Evolutionary conservation across 345 rosid species (phyloP).

Genomic region (Abelmoschus esculentus): DNA sequence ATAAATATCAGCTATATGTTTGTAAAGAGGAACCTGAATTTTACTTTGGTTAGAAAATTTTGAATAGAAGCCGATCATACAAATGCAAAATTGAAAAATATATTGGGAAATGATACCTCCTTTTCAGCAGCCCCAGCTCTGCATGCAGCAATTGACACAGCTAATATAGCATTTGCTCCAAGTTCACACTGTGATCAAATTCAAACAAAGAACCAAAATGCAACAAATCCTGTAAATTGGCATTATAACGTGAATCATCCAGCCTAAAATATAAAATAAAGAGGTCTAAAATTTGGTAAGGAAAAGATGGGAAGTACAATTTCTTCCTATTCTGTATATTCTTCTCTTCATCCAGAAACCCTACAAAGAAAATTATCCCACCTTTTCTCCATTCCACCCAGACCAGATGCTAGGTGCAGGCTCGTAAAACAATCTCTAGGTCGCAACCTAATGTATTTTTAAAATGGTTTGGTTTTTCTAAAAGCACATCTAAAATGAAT

Average conservation of each 20-base stretch:
- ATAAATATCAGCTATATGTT: constrained; percentile 79
- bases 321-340: not conserved
- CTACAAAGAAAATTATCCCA: not conserved
- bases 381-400: not conserved
- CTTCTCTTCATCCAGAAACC: not conserved
- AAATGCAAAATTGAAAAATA: not conserved
- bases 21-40: constrained; percentile 81
- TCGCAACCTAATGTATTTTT: not conserved
- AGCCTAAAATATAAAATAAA: not conserved
- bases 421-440: constrained; percentile 4
- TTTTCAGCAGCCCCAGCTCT: constrained; percentile 99
- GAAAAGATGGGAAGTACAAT: not conserved
- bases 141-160: constrained; percentile 97
- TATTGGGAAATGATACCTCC: constrained; percentile 37
- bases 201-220: constrained; percentile 8
- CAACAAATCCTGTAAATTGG: constrained; percentile 6
- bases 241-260: constrained; percentile 25
- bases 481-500: not conserved
- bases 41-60: constrained; percentile 15
- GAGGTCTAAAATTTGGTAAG: not conserved
- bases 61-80: constrained; percentile 10
- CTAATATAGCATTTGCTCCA: constrained; percentile 87
- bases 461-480: not conserved
- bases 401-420: not conserved
- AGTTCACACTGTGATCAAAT: constrained; percentile 59